These are phyloP conservation scores for Warburgia ugandensis DNA, from an alignment of 164 flowering plant genomes.

Conservation along the genomic window DNA sequence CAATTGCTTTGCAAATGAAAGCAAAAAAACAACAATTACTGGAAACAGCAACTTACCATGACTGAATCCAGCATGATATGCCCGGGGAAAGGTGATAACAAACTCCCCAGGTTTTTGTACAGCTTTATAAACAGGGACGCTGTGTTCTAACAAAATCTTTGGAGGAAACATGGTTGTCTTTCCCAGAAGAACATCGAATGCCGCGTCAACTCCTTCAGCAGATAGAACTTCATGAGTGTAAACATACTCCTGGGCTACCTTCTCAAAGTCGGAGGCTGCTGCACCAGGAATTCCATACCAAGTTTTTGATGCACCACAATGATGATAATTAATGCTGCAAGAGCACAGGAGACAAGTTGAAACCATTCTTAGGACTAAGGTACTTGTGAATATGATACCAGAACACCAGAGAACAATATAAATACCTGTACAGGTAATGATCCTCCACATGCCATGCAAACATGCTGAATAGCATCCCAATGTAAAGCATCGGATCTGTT, in stretches of 20 bases:
- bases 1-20: not conserved
- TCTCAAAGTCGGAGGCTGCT: constrained; percentile 84
- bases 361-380: not conserved
- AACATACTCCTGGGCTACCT: constrained; percentile 77
- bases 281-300: constrained; percentile 99
- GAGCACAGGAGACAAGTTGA: constrained; percentile 2
- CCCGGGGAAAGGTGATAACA: constrained; percentile 86
- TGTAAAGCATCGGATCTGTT: constrained; percentile 98
- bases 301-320: constrained; percentile 96
- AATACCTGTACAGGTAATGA: constrained; percentile 91
- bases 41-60: constrained; percentile 53
- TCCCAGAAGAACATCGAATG: constrained; percentile 88
- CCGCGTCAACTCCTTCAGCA: constrained; percentile 75
- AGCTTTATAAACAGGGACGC: constrained; percentile 85
- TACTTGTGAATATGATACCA: not conserved
- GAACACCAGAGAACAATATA: not conserved
- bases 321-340: constrained; percentile 90
- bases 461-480: constrained; percentile 97
- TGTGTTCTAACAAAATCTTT: constrained; percentile 57
- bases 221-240: constrained; percentile 65
- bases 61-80: constrained; percentile 98
- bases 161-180: constrained; percentile 98
- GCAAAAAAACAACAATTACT: not conserved
- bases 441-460: constrained; percentile 99
- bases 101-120: constrained; percentile 96